A percentile compares a stretch with the other conserved stretches of the same genome.
phyloP scores from a whole-genome alignment of 768 basidiomycete species.

The Astraeus odoratus region DNA sequence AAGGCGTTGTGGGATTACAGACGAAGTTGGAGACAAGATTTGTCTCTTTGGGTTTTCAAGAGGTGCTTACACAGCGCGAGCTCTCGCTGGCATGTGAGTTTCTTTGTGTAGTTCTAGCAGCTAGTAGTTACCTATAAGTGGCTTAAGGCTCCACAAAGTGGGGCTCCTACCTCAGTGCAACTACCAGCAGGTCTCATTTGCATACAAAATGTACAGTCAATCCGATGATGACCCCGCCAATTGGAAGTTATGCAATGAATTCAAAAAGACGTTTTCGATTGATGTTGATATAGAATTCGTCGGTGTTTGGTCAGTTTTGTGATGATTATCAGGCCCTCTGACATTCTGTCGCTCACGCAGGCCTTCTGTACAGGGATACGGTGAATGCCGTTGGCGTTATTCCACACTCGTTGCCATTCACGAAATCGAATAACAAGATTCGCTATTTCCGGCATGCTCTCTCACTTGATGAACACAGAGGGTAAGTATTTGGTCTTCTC shows the following conservation, averaged over 20 bases:
- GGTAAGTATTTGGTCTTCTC: conserved; percentile 28
- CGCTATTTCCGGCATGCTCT: conserved; percentile 65
- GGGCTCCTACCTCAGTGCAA: conserved; percentile 66
- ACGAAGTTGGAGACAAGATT: conserved; percentile 63
- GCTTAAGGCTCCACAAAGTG: conserved; percentile 56
- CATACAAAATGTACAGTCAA: conserved; percentile 55
- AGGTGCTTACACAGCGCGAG: conserved; percentile 66
- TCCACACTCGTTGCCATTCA: conserved; percentile 59
- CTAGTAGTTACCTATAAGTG: not conserved
- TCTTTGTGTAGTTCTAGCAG: not conserved
- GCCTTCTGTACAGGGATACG: conserved; percentile 50
- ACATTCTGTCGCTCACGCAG: not conserved
- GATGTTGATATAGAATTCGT: conserved; percentile 69
- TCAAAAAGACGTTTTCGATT: conserved; percentile 70
- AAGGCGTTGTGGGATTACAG: conserved; percentile 24
- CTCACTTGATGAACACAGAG: conserved; percentile 62
- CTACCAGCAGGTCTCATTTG: conserved; percentile 72
- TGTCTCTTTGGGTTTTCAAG: conserved; percentile 79
- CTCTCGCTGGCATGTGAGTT: conserved; percentile 68
- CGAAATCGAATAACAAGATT: conserved; percentile 51
- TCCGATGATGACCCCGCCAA: conserved; percentile 50
- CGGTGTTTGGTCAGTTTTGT: conserved; percentile 60
- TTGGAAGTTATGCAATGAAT: conserved; percentile 57
- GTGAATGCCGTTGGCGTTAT: conserved; percentile 62
- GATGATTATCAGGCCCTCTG: not conserved